Percentiles rank a stretch among this genome's conserved stretches.
Evolutionary conservation across 768 basidiomycete genomes (phyloP).

Genomic region (Rhodotorula toruloides): DNA sequence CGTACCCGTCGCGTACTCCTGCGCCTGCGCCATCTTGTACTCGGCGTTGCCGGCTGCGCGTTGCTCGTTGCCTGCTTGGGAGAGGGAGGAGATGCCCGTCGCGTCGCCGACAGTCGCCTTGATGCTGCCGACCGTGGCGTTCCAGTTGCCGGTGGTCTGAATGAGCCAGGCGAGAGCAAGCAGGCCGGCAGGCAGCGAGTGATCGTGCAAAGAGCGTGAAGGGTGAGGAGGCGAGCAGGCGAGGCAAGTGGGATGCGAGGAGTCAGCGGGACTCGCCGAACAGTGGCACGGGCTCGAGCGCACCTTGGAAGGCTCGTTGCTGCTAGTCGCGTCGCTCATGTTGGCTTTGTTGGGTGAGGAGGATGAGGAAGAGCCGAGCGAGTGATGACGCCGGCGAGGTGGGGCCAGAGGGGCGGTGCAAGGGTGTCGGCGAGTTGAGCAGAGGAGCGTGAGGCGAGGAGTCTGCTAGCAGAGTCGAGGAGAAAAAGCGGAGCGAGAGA

Average conservation of each 20-base stretch:
- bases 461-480: too few species aligned
- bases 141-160: conserved; percentile 18
- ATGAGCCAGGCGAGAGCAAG: neutral
- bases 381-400: too few species aligned
- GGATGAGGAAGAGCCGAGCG: neutral
- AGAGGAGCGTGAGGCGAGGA: too few species aligned
- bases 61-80: conserved; percentile 23
- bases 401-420: too few species aligned
- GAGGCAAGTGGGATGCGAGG: neutral
- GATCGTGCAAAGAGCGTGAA: neutral
- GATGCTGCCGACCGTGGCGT: conserved; percentile 21
- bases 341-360: neutral
- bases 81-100: conserved; percentile 20
- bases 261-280: neutral
- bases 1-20: conserved; percentile 31
- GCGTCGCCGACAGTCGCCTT: conserved; percentile 26
- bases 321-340: neutral
- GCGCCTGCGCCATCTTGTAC: conserved; percentile 27
- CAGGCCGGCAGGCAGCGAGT: too few species aligned
- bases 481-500: too few species aligned
- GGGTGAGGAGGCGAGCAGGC: neutral
- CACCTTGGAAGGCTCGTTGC: neutral
- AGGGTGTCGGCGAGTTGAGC: too few species aligned
- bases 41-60: conserved; percentile 25
- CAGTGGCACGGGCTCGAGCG: neutral